Base-by-base conservation (phyloP, 768 basidiomycete genomes). In the Amanita molliuscula region DNA sequence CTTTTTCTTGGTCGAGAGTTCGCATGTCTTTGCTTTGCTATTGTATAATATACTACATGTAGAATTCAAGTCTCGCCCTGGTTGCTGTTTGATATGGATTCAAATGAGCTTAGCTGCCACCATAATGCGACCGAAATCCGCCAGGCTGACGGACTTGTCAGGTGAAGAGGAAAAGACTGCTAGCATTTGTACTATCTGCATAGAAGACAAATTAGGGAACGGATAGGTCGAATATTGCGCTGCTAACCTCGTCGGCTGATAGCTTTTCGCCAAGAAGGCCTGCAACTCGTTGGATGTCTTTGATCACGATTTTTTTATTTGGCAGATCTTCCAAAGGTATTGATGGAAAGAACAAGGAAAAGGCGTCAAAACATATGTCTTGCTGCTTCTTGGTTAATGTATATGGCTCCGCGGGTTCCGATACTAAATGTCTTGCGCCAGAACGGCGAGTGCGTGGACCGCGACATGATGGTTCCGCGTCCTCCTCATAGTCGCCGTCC, bases 91-190 rank as follows among this genome's bases (percentile, higher is more conserved):
- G 6, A 11, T 3, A n/a, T 34, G 13, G 16, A 20, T 23, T 66
- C 60, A 81, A 2, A 70, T 75, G 35, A 87, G 63, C 58, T 71
- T 77, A 6, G 84, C 75, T 1, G 71, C 60, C 21, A 80, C 61
- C 81, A 90, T 88, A 79, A 92, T 88, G 18, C 68, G 67, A 55
- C 80, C 77, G 57, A 92, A 92, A 61, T 90, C 86, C 11, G 67
- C 62, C 29, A 89, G 69, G 50, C 63, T 65, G 69, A 91, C 74
- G 3, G 84, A 75, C 59, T 79, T 81, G 62, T 90, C 88, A 0
- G 75, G 66, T 0, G 78, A 75, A 0, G 75, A 78, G 1, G 88
- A 86, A 59, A 88, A 91, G 46, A 73, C 72, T n/a, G 77, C 74
- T 1, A 92, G 68, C 88, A 90, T 91, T 51, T 89, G 86, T 2